Evolutionary conservation across 768 basidiomycete species (phyloP), one percentile per base, ranked within the genome.

Genomic region (Tricholoma matsutake): DNA sequence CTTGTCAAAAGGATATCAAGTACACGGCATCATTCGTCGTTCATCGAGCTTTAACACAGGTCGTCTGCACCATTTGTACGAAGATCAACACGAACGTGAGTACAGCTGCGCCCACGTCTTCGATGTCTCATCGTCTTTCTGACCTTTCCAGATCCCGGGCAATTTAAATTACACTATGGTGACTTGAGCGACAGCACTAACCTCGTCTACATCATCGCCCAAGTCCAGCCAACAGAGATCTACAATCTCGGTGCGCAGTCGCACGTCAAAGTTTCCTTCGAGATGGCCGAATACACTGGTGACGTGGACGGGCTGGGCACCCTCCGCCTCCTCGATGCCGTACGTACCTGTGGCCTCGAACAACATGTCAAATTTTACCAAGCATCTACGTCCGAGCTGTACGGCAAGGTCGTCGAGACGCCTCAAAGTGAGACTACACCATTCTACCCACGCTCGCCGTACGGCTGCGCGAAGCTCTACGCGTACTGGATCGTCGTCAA

Each of bases 261-360:
- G 45, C 96, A 98, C 78, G 96, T 98, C 80, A 98, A 98, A 76
- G 96, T 98, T 65, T 97, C 95, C 28, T 98, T 98, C 74, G 96
- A 98, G 76, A 96, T 98, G 94, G 93, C 96, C 25, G 96, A 98
- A 76, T 98, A 98, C 79, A 98, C 96, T 0, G 95, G 92, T 55
- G 96, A 98, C 70, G 96, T 98, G 54, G 96, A 98, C 68, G 96
- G 89, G 7, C 82, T 98, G 41, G 96, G 96, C 57, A 98, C 96
- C 6, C 86, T 98, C 53, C 92, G 96, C 67, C 85, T 98, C 61
- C 89, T 98, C 60, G 96, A 98, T 69, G 96, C 96, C 58, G 88
- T 98, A 74, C 87, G 96, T 43, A 98, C 96, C 7, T 95, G 94
- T 73, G 96, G 96, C 4, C 85, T 98, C 61, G 92, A 96, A 72